Conservation (phyloP, 2,329 filamentous ascomycete genomes). For the Penicillium sp. region DNA sequence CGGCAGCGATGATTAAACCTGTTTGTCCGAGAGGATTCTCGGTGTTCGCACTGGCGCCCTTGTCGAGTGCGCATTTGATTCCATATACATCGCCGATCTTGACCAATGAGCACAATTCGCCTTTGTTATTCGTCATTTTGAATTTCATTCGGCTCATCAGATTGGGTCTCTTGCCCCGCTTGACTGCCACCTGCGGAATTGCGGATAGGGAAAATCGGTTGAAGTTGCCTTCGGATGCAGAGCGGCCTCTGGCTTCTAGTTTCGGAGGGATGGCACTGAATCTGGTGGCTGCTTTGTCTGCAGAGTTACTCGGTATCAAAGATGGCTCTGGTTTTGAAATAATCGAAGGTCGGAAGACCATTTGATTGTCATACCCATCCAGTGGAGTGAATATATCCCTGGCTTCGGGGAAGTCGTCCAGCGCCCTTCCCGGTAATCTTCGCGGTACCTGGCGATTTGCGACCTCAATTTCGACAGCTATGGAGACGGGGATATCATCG, state of each 20-base stretch:
- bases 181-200: neutral
- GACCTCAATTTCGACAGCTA: neutral
- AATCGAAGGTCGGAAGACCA: neutral
- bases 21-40: slow-evolving; percentile 11
- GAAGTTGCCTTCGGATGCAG: neutral
- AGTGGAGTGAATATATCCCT: neutral
- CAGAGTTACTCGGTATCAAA: neutral
- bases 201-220: neutral
- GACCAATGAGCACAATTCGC: slow-evolving; percentile 13
- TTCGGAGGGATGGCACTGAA: neutral
- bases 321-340: neutral
- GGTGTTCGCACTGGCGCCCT: slow-evolving; percentile 12
- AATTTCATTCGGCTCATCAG: slow-evolving; percentile 15
- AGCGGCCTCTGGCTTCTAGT: neutral
- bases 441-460: neutral
- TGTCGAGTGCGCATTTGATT: slow-evolving; percentile 12
- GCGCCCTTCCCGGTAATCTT: neutral
- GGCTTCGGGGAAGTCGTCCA: neutral
- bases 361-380: neutral
- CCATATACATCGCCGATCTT: slow-evolving; percentile 1
- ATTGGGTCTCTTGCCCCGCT: slow-evolving; percentile 9
- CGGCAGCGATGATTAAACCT: slow-evolving; percentile 15
- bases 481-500: neutral
- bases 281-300: neutral
- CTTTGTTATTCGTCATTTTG: slow-evolving; percentile 12